A percentile compares a stretch with the other conserved stretches of the same genome.
phyloP scores from a whole-genome alignment of 2,329 filamentous ascomycete species.

The Xylaria sp. region DNA sequence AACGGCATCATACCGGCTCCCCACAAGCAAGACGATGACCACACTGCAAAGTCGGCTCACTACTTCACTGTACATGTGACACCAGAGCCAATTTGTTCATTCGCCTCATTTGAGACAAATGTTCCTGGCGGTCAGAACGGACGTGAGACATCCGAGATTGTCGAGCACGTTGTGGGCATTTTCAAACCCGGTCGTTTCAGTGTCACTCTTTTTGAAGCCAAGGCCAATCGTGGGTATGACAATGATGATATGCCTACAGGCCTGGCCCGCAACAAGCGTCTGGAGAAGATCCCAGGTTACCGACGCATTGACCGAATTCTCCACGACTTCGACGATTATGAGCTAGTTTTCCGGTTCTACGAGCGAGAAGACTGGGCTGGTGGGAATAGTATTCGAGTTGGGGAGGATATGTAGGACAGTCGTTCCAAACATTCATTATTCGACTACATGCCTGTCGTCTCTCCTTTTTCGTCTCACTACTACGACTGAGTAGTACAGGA shows the following conservation, averaged over 20 bases:
- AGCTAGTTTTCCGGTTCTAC: slow-evolving; percentile 96
- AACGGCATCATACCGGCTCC: slow-evolving; percentile 93
- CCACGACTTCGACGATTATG: slow-evolving; percentile 96
- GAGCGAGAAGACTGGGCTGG: slow-evolving; percentile 84
- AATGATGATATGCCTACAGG: slow-evolving; percentile 53
- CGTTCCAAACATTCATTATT: slow-evolving; percentile 16
- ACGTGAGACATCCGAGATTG: slow-evolving; percentile 87
- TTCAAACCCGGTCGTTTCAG: slow-evolving; percentile 99
- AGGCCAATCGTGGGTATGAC: slow-evolving; percentile 61
- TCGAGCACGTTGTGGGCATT: slow-evolving; percentile 93
- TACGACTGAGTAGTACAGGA: slow-evolving; percentile 9
- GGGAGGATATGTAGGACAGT: slow-evolving; percentile 58
- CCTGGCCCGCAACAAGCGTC: slow-evolving; percentile 59
- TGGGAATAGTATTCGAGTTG: slow-evolving; percentile 63
- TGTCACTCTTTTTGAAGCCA: slow-evolving; percentile 95
- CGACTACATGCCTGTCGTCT: slow-evolving; percentile 23
- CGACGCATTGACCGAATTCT: slow-evolving; percentile 92
- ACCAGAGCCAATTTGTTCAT: slow-evolving; percentile 95
- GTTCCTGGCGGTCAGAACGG: slow-evolving; percentile 90
- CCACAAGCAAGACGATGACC: slow-evolving; percentile 58
- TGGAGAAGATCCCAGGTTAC: slow-evolving; percentile 88
- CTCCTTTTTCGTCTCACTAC: slow-evolving; percentile 23
- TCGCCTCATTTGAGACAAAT: slow-evolving; percentile 98
- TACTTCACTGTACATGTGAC: slow-evolving; percentile 99
- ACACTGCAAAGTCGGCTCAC: slow-evolving; percentile 70